phyloP scores from a whole-genome alignment of 257 asterid species.

The Knoxia roxburghii region DNA sequence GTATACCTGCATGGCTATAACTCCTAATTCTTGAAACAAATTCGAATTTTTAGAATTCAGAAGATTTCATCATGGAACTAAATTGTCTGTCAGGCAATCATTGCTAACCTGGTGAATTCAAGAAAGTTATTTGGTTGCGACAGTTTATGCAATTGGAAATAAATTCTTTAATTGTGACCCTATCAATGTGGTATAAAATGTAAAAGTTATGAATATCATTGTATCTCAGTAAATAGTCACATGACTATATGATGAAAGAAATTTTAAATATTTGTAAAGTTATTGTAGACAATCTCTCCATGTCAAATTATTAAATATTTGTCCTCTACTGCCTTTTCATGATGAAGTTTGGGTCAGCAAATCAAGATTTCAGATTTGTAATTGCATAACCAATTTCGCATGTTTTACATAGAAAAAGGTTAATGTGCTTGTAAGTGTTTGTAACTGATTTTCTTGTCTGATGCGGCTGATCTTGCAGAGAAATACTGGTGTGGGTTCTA shows the following conservation, averaged over 20 bases:
- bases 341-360: not conserved
- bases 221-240: not conserved
- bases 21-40: not conserved
- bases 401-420: not conserved
- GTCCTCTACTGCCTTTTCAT: not conserved
- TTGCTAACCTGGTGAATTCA: not conserved
- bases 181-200: not conserved
- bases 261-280: no score
- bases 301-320: not conserved
- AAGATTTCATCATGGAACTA: not conserved
- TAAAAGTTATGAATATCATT: not conserved
- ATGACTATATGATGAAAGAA: no score
- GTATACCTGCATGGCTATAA: not conserved
- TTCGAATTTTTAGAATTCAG: not conserved
- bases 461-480: conserved; percentile 47
- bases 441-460: conserved; percentile 4
- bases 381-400: not conserved
- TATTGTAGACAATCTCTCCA: not conserved
- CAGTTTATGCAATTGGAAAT: not conserved
- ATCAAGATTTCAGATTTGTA: not conserved
- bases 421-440: not conserved
- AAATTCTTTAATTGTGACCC: not conserved
- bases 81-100: not conserved
- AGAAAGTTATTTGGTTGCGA: not conserved
- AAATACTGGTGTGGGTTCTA: conserved; percentile 29